Conservation (phyloP, 495 filamentous ascomycete species). For the Melanomma pulvis-pyrius region DNA sequence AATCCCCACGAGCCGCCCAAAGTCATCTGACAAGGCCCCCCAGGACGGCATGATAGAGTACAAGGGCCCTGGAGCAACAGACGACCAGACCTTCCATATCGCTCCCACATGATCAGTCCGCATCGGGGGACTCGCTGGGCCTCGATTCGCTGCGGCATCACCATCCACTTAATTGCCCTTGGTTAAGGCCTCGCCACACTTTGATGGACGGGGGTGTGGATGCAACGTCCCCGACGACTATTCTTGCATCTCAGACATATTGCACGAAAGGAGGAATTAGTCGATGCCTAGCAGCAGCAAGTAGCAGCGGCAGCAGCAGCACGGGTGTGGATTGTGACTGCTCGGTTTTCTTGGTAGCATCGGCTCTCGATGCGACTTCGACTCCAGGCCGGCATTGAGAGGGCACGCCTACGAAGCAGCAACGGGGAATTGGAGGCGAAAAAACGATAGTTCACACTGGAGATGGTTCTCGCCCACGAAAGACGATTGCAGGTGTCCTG, state of each 20-base stretch:
- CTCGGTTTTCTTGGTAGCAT: neutral
- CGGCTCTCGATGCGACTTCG: neutral
- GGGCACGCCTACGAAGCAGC: neutral
- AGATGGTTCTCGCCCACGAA: too few species aligned
- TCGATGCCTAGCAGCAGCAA: neutral
- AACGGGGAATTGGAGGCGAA: neutral
- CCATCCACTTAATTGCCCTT: conserved; percentile 26
- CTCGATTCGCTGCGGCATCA: conserved; percentile 17
- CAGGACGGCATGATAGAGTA: conserved; percentile 6
- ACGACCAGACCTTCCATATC: neutral
- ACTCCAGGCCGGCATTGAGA: conserved; percentile 1
- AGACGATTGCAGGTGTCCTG: neutral
- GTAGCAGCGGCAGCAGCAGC: too few species aligned
- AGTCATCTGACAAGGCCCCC: conserved; percentile 29
- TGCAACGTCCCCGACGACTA: conserved; percentile 11
- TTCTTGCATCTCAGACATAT: conserved; percentile 11
- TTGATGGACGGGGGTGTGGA: neutral
- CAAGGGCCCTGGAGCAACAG: conserved; percentile 11
- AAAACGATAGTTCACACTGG: too few species aligned
- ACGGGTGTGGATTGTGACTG: neutral
- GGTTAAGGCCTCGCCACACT: conserved; percentile 29
- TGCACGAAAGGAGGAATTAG: neutral
- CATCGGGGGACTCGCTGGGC: neutral
- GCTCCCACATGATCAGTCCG: conserved; percentile 27
- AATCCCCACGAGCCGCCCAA: neutral